Base-by-base conservation (phyloP, 495 filamentous ascomycete genomes). In the Extremus antarcticus region DNA sequence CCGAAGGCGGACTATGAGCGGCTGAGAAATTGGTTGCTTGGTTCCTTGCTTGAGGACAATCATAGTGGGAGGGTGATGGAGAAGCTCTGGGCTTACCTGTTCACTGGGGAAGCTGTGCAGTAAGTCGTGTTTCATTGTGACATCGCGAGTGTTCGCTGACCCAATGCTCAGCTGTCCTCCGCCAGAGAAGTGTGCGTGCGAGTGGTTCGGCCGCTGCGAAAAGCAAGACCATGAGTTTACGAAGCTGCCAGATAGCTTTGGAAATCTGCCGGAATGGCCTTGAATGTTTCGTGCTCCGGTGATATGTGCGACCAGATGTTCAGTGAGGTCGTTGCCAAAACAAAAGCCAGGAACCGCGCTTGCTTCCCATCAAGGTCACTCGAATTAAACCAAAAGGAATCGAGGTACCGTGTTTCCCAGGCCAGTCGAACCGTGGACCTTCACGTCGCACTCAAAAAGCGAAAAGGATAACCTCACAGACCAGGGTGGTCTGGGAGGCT, bases 61-160 rank as follows among this genome's bases (percentile, higher is more conserved):
- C 73, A 88, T 40, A 76, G 80, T 1, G 85, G 86, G 2, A 76
- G 85, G 25, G 75, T 86, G 10, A 84, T 81, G 79, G 84, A 87
- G 70, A 86, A 88, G 65, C 70, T 85, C 2, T 88, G 83, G 82
- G 82, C 83, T 50, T 82, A 76, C 52, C 67, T 87, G n/a, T 87
- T 88, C 56, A 76, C 75, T 0, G 60, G 63, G 13, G 48, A 57
- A 48, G 38, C 48, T 32, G 54, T 57, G 35, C 54, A 57, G 53
- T 56, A 20, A 25, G 53, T 56, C 1, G 21, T 45, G 2, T 24
- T 25, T 49, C 13, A 1, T 8, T 8, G 1, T 17, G 35, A 20
- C 8, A 38, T 32, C 32, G 22, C 22, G 25, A 25, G 19, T 4
- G 4, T 51, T 20, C 20, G 32, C 29, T 35, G 19, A 51, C 49